Base-by-base conservation (phyloP, 2,329 filamentous ascomycete genomes). In the Nothophoma quercina region DNA sequence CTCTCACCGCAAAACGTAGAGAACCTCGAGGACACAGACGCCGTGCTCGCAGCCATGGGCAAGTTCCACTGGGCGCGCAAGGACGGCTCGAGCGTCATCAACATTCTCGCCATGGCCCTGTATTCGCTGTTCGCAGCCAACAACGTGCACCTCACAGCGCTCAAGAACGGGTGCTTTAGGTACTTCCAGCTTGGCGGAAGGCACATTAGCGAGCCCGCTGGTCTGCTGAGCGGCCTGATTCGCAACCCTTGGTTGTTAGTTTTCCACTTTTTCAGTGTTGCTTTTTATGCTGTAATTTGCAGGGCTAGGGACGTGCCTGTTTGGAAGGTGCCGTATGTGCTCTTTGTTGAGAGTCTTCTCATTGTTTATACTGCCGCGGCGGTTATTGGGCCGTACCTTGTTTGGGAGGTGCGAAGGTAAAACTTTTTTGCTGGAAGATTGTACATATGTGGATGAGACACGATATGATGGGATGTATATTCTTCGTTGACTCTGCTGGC, bases 101-200 rank as follows among this genome's bases (percentile, higher is more conserved):
- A 99, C 76, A 96, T 98, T 64, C 86, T 99, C n/a, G 93, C 95
- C 1, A 90, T 95, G 80, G 93, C 95, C 0, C 83, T 99, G 1
- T 99, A 99, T 78, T 81, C 84, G 25, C 85, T 99, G 10, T 99
- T 98, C 72, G 91, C 93, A 13, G 95, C 93, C 43, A 82, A 96
- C 71, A 82, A 64, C 54, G 9, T 52, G 2, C 42, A 63, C 21
- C 85, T 98, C 44, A 85, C 85, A 59, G 87, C 89, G 47, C 85
- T 99, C 36, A 92, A 96, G 77, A 83, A 83, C 60, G 95, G 95
- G 39, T 99, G 95, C 79, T 98, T 98, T 79, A 80, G 83, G 23
- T 99, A 99, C 77, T 99, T 99, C 79, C 82, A 91, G 71, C 81
- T 81, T 26, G 88, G 88, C 33, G 84, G 87, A 39, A 85, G 86